A percentile compares a stretch with the other conserved stretches of the same genome.
Conservation (phyloP, 495 filamentous ascomycete species). For the Hyphodiscus hymeniophilus region DNA sequence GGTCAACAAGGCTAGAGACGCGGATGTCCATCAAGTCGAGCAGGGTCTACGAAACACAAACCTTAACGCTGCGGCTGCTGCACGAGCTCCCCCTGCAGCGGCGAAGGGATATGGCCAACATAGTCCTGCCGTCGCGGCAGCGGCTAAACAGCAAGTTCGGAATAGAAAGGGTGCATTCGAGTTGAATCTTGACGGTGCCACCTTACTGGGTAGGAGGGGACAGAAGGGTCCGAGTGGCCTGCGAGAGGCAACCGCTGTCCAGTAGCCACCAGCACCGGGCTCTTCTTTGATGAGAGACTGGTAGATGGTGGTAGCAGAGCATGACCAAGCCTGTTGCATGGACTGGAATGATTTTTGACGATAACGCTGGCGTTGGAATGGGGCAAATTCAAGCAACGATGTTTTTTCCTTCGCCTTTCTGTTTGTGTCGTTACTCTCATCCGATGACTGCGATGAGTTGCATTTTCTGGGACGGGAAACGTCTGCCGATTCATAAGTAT, state of each 20-base stretch:
- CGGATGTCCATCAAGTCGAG: conserved; percentile 71
- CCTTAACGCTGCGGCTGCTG: conserved; percentile 47
- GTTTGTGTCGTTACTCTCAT: too few species aligned
- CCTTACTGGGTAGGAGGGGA: conserved; percentile 70
- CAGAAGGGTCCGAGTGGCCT: conserved; percentile 34
- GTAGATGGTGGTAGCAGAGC: too few species aligned
- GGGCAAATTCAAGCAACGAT: too few species aligned
- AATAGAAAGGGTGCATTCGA: conserved; percentile 71
- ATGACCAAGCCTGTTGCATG: too few species aligned
- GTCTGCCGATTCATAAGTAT: too few species aligned
- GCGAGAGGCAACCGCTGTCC: conserved; percentile 10
- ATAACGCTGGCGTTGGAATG: too few species aligned
- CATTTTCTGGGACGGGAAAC: too few species aligned
- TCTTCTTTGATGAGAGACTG: too few species aligned
- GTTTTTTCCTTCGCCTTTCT: too few species aligned
- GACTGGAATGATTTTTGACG: too few species aligned
- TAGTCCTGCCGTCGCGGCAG: conserved; percentile 64
- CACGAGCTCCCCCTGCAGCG: conserved; percentile 33
- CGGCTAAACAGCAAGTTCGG: conserved; percentile 67
- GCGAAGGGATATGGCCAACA: conserved; percentile 76
- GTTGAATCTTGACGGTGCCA: conserved; percentile 82
- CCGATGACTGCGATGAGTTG: too few species aligned
- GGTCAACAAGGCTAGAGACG: conserved; percentile 55
- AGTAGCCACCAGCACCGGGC: conserved; percentile 3
- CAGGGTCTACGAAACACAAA: conserved; percentile 77